Evolutionary conservation across 108 stramenopile species (phyloP).

Genomic region (Cylindrotheca fusiformis): DNA sequence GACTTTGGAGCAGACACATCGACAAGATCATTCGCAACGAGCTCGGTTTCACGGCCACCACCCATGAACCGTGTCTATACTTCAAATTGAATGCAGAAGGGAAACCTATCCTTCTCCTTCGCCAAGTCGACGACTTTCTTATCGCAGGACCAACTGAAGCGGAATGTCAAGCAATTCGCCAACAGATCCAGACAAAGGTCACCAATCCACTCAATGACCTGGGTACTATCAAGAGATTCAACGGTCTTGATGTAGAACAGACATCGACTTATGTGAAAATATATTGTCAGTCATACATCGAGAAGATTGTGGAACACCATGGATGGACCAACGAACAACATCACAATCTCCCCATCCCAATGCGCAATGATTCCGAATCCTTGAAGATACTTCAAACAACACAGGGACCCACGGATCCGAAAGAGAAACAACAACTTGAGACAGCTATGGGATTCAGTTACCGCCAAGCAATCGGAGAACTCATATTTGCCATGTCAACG

Average conservation of each 20-base stretch:
- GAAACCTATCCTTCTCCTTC: slow-evolving; percentile 12
- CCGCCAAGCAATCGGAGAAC: slow-evolving; percentile 19
- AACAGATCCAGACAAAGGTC: slow-evolving; percentile 1
- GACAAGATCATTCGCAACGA: slow-evolving; percentile 7
- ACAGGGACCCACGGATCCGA: not conserved
- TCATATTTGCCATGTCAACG: slow-evolving; percentile 25
- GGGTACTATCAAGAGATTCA: slow-evolving; percentile 23
- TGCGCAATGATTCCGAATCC: not conserved
- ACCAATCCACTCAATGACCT: slow-evolving; percentile 26
- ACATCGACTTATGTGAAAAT: slow-evolving; percentile 19
- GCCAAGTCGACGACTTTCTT: slow-evolving; percentile 36
- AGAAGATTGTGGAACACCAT: slow-evolving; percentile 18
- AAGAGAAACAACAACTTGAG: slow-evolving; percentile 2
- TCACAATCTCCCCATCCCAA: slow-evolving; percentile 1
- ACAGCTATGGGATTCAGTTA: slow-evolving; percentile 19
- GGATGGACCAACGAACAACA: not conserved
- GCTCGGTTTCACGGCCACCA: slow-evolving; percentile 19
- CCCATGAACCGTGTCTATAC: no score
- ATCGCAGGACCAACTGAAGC: slow-evolving; percentile 21
- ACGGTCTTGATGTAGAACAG: slow-evolving; percentile 28
- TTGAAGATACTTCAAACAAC: not conserved
- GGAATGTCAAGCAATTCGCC: not conserved
- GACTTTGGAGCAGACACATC: no score
- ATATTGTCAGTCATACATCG: slow-evolving; percentile 23
- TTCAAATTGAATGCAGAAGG: slow-evolving; percentile 8